A percentile compares a stretch with the other conserved stretches of the same genome.
Evolutionary conservation across 495 filamentous ascomycete species (phyloP).

Genomic region (Chlorociboria aeruginascens): DNA sequence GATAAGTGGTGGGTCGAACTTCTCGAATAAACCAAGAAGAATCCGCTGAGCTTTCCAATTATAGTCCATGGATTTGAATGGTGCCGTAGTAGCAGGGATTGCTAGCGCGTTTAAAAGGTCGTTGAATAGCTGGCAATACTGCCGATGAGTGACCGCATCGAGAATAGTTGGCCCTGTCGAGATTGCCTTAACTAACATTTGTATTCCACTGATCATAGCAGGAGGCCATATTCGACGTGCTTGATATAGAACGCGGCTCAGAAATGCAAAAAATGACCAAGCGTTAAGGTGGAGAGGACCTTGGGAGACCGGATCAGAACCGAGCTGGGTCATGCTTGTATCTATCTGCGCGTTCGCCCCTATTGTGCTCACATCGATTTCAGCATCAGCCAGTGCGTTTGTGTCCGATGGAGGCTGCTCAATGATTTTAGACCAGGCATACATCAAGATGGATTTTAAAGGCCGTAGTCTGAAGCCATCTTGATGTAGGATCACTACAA

Average conservation of each 20-base stretch:
- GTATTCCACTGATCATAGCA: conserved; percentile 9
- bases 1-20: conserved; percentile 12
- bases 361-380: not conserved
- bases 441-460: conserved; percentile 5
- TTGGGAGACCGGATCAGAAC: not conserved
- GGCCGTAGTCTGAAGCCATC: conserved; percentile 3
- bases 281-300: not conserved
- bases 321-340: not conserved
- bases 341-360: not conserved
- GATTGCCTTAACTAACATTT: conserved; percentile 6
- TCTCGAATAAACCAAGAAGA: conserved; percentile 6
- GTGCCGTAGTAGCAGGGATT: conserved; percentile 10
- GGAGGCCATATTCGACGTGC: conserved; percentile 15
- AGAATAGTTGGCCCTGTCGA: not conserved
- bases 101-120: conserved; percentile 7
- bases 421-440: conserved; percentile 5
- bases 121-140: conserved; percentile 8
- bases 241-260: conserved; percentile 13
- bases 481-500: conserved; percentile 9
- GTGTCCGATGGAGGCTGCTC: not conserved
- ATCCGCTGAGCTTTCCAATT: conserved; percentile 18
- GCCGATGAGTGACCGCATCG: not conserved
- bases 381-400: not conserved
- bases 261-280: conserved; percentile 2
- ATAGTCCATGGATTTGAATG: conserved; percentile 14